Evolutionary conservation across 257 asterid species (phyloP), one percentile per base, ranked within the genome.

Genomic region (Rubia yunnanensis): DNA sequence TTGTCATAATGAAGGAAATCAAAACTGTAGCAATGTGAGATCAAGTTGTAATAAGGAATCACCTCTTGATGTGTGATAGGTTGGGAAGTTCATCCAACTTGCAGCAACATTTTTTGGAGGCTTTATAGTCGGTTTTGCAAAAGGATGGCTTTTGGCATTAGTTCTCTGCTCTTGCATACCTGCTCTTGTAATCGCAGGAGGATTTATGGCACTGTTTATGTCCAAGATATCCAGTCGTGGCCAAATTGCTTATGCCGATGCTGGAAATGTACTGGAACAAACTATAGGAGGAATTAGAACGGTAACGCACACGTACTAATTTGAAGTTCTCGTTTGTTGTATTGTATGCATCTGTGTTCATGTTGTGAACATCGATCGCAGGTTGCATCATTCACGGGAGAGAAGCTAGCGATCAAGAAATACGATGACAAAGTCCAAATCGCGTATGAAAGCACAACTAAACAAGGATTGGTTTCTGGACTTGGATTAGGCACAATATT

Each of bases 301-400:
- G 75, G 96, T 88, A 81, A 57, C 57, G 18, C 32, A 46, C 50
- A 53, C 10, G 26, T 57, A 23, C 23, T 27, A 48, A 35, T 34
- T 38, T 17, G 46, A 35, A 17, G 11, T 28, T 15, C 8, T 52
- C 32, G 50, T 44, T 35, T 63, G 23, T 18, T 6, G 14, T 64
- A 17, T 35, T 59, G 6, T 56, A 11, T 17, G 1, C 0, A 48
- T 5, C 26, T 39, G n/a, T 44, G 18, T 15, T 57, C 26, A 31
- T 50, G 24, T 10, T 23, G 13, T 28, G 11, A 10, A 41, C 23
- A 52, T 15, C 4, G 5, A 52, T 15, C 4, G 5, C 68, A 88
- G 96, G 96, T 88, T 58, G 95, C 79, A 62, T 84, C 96, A 17
- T 88, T 79, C 76, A 79, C 76, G 0, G 95, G 96, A 60, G 95